phyloP scores from a whole-genome alignment of 352 stramenopile species.

The Globisporangium orthogonon region DNA sequence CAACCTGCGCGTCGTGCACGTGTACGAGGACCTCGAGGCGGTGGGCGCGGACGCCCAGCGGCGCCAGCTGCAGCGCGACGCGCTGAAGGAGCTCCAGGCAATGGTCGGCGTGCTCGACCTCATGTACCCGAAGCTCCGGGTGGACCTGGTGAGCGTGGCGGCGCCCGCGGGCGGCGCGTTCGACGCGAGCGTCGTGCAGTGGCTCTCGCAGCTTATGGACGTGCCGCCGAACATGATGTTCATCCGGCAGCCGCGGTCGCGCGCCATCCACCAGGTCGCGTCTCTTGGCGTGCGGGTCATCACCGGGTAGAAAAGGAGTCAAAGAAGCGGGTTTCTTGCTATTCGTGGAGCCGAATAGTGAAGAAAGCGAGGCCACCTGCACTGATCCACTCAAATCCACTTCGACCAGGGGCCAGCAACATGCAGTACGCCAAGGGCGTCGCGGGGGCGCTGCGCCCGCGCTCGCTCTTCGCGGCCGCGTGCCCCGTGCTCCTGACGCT shows the following conservation, averaged over 20 bases:
- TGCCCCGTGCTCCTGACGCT: slow-evolving; percentile 46
- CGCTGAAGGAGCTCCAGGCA: slow-evolving; percentile 20
- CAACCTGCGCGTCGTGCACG: slow-evolving; percentile 80
- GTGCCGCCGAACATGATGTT: slow-evolving; percentile 88
- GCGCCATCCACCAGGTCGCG: slow-evolving; percentile 57
- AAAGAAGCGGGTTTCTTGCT: too few species aligned
- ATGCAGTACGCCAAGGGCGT: not conserved
- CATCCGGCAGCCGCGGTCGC: slow-evolving; percentile 75
- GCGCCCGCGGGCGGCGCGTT: slow-evolving; percentile 27
- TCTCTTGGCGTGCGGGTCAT: slow-evolving; percentile 74
- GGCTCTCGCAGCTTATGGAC: slow-evolving; percentile 49
- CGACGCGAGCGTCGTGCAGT: slow-evolving; percentile 64
- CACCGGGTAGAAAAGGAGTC: slow-evolving; percentile 25
- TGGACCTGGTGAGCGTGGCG: slow-evolving; percentile 59
- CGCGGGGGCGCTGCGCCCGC: slow-evolving; percentile 31
- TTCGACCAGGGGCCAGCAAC: too few species aligned
- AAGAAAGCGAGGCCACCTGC: too few species aligned
- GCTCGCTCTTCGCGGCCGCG: slow-evolving; percentile 52
- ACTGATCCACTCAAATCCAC: too few species aligned
- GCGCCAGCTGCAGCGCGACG: not conserved
- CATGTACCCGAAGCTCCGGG: slow-evolving; percentile 85
- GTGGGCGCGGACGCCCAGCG: not conserved
- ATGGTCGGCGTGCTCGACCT: slow-evolving; percentile 60
- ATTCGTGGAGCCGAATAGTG: too few species aligned
- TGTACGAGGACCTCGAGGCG: slow-evolving; percentile 18